These are phyloP conservation scores for Pseudocercospora fijiensis DNA, from an alignment of 2,329 filamentous ascomycete genomes.

Conservation along the genomic window DNA sequence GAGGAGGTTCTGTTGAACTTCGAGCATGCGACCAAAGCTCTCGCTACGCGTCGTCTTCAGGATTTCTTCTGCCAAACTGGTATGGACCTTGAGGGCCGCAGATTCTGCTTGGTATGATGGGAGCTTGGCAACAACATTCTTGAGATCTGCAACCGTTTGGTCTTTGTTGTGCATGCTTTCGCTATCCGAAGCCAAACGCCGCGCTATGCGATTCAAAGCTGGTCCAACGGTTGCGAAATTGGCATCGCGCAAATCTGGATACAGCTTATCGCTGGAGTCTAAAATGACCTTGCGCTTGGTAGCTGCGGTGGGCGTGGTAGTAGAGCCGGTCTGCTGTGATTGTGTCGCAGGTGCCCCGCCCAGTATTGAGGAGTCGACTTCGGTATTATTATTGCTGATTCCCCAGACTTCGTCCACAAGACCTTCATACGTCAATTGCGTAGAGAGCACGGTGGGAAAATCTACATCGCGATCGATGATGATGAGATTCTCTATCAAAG, in stretches of 20 bases:
- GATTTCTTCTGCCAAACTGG: slow-evolving; percentile 88
- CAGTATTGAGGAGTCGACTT: slow-evolving; percentile 86
- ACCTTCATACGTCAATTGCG: slow-evolving; percentile 94
- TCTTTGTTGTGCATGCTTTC: slow-evolving; percentile 76
- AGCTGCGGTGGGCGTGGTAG: slow-evolving; percentile 55
- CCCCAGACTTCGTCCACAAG: slow-evolving; percentile 91
- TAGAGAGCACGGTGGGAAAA: slow-evolving; percentile 85
- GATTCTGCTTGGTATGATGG: slow-evolving; percentile 92
- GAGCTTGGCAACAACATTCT: slow-evolving; percentile 91
- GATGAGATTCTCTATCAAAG: slow-evolving; percentile 83
- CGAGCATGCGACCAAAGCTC: slow-evolving; percentile 80
- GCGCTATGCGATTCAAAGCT: slow-evolving; percentile 84
- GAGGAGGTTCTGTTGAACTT: slow-evolving; percentile 93
- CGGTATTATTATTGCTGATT: slow-evolving; percentile 88
- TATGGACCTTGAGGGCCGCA: slow-evolving; percentile 87
- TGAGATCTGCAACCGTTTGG: slow-evolving; percentile 85
- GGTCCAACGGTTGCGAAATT: slow-evolving; percentile 95
- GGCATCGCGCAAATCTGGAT: slow-evolving; percentile 79
- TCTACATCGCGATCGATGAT: slow-evolving; percentile 95
- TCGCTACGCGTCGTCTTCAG: slow-evolving; percentile 90
- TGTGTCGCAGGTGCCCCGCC: slow-evolving; percentile 65
- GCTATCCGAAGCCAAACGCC: slow-evolving; percentile 81
- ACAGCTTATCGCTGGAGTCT: slow-evolving; percentile 85
- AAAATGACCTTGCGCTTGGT: slow-evolving; percentile 81
- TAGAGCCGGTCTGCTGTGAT: slow-evolving; percentile 40